Percentiles rank a stretch among this genome's conserved stretches.
Conservation (phyloP, 306 rosid species). For the Cajanus cajan region DNA sequence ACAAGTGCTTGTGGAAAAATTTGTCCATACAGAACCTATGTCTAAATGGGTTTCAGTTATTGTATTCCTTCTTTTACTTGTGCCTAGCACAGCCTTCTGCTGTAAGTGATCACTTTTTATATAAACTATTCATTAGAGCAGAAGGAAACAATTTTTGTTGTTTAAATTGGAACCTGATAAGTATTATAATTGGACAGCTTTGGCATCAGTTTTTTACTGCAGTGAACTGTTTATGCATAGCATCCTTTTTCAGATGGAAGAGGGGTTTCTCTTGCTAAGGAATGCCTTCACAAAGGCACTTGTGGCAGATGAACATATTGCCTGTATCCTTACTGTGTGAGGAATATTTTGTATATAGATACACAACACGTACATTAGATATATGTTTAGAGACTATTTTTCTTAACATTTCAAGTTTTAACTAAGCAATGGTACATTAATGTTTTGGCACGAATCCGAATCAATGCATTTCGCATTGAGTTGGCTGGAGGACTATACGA, state of each 20-base stretch:
- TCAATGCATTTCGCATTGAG: constrained; percentile 85
- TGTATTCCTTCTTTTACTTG: background rate
- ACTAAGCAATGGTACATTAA: constrained; percentile 77
- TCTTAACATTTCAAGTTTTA: constrained; percentile 70
- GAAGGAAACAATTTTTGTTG: constrained; percentile 7
- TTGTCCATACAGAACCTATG: background rate
- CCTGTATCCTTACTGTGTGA: constrained; percentile 68
- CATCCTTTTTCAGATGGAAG: constrained; percentile 69
- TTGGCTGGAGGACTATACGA: constrained; percentile 60
- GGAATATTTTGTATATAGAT: constrained; percentile 29
- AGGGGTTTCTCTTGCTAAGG: constrained; percentile 63
- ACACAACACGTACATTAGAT: constrained; percentile 18
- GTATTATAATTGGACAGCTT: constrained; percentile 14
- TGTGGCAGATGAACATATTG: constrained; percentile 50
- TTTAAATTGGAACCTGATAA: constrained; percentile 14
- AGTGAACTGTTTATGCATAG: constrained; percentile 17
- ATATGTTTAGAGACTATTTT: constrained; percentile 24
- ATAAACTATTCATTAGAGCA: constrained; percentile 3
- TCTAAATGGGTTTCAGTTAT: background rate
- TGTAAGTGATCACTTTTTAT: background rate
- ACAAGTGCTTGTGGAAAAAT: no score
- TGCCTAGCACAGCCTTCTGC: constrained; percentile 4
- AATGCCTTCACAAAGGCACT: constrained; percentile 49
- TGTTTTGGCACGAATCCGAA: constrained; percentile 74
- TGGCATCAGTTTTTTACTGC: constrained; percentile 4